A percentile compares a stretch with the other conserved stretches of the same genome.
These are phyloP conservation scores for Hippophae tibetana DNA, from an alignment of 306 rosid species.

Conservation along the genomic window DNA sequence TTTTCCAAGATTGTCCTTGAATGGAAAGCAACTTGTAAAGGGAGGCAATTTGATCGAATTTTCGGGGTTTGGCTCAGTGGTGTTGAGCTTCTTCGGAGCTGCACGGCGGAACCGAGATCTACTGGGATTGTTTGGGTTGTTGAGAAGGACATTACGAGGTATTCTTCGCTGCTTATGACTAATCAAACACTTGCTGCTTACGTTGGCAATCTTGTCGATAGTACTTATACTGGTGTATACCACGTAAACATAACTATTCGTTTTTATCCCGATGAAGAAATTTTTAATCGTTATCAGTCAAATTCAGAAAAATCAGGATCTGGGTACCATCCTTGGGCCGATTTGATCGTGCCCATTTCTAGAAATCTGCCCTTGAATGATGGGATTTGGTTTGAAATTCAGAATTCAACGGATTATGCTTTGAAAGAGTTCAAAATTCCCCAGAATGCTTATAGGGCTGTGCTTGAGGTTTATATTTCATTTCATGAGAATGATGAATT, in stretches of 20 bases:
- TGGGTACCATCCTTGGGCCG: slow-evolving; percentile 38
- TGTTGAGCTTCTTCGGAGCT: slow-evolving; percentile 72
- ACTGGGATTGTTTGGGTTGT: slow-evolving; percentile 71
- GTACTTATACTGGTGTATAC: slow-evolving; percentile 62
- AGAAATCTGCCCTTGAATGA: slow-evolving; percentile 44
- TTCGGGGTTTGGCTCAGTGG: slow-evolving; percentile 87
- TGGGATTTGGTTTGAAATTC: slow-evolving; percentile 65
- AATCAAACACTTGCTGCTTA: slow-evolving; percentile 60
- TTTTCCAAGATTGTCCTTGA: slow-evolving; percentile 56
- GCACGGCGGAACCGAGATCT: slow-evolving; percentile 64
- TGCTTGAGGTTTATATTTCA: slow-evolving; percentile 73
- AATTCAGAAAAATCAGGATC: slow-evolving; percentile 14
- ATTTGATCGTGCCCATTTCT: slow-evolving; percentile 64
- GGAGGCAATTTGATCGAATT: slow-evolving; percentile 79
- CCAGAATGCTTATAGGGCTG: slow-evolving; percentile 65
- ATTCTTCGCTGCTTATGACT: slow-evolving; percentile 37
- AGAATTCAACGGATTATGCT: slow-evolving; percentile 35
- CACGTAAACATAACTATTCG: slow-evolving; percentile 49
- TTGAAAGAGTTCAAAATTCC: slow-evolving; percentile 52
- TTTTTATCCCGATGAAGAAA: slow-evolving; percentile 41
- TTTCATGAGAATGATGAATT: slow-evolving; percentile 80
- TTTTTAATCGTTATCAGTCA: not conserved
- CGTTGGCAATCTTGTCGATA: slow-evolving; percentile 47
- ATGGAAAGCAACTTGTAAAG: slow-evolving; percentile 65
- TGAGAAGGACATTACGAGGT: slow-evolving; percentile 69